Conservation (phyloP, 164 flowering plant genomes). For the Tetrastigma voinierianum region DNA sequence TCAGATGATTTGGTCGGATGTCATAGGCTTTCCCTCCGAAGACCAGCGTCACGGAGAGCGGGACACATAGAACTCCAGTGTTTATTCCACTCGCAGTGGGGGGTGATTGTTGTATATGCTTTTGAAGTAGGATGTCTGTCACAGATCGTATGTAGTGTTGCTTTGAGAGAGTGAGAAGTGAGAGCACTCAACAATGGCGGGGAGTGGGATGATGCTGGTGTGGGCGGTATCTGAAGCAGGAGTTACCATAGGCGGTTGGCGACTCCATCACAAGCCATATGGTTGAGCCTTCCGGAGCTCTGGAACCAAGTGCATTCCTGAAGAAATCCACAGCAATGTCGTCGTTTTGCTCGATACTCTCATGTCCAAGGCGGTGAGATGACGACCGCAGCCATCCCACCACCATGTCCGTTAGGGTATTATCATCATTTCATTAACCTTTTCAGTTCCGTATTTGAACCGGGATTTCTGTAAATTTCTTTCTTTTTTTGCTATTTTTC, state of each 20-base stretch:
- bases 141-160: too few species aligned
- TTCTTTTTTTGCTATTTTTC: too few species aligned
- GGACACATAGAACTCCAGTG: too few species aligned
- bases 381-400: slow-evolving; percentile 17
- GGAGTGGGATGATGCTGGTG: background rate
- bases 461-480: background rate
- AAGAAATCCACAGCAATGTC: slow-evolving; percentile 55
- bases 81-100: too few species aligned
- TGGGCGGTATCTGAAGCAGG: background rate
- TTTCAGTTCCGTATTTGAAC: background rate
- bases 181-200: slow-evolving; percentile 2
- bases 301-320: slow-evolving; percentile 55
- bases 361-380: slow-evolving; percentile 19
- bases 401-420: slow-evolving; percentile 35
- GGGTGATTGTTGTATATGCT: too few species aligned
- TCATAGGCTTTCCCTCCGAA: too few species aligned
- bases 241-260: background rate
- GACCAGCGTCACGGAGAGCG: too few species aligned
- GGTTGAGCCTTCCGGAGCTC: slow-evolving; percentile 40
- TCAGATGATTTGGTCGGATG: too few species aligned
- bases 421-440: background rate
- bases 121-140: too few species aligned
- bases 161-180: too few species aligned
- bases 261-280: slow-evolving; percentile 23
- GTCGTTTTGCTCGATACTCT: slow-evolving; percentile 48